Evolutionary conservation across 495 filamentous ascomycete species (phyloP).

Genomic region (Hamigera avellanea): DNA sequence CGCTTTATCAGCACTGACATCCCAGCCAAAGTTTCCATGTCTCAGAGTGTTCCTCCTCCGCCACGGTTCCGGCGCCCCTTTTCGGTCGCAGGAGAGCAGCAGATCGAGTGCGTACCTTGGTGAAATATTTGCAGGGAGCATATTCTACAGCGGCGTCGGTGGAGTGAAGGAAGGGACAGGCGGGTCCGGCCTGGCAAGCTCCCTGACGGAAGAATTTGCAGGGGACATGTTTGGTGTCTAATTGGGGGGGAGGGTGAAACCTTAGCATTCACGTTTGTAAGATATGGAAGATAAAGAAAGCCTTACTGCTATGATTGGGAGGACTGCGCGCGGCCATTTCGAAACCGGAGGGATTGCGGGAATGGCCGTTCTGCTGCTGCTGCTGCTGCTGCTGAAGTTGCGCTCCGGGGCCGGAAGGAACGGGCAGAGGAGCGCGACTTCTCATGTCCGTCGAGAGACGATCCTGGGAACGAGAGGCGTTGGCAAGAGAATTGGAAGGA

Average conservation of each 20-base stretch:
- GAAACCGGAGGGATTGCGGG: constrained; percentile 34
- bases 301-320: constrained; percentile 53
- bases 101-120: constrained; percentile 71
- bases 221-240: constrained; percentile 94
- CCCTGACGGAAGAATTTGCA: constrained; percentile 99
- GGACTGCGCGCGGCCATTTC: constrained; percentile 57
- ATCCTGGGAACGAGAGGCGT: constrained; percentile 9
- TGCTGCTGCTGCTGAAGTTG: constrained; percentile 20
- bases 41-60: no score
- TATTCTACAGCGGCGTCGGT: constrained; percentile 66
- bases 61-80: no score
- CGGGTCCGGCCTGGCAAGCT: constrained; percentile 88
- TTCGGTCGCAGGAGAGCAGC: no score
- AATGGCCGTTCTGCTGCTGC: constrained; percentile 24
- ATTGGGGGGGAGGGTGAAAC: constrained; percentile 3
- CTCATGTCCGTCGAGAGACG: constrained; percentile 26
- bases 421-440: constrained; percentile 31
- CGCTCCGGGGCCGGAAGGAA: constrained; percentile 20
- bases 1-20: not conserved
- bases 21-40: no score
- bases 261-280: constrained; percentile 5
- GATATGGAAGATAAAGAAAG: not conserved
- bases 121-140: constrained; percentile 93
- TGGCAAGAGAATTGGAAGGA: constrained; percentile 7
- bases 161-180: constrained; percentile 93